Conservation (phyloP, 2,329 filamentous ascomycete species). For the Hymenoscyphus infarciens region DNA sequence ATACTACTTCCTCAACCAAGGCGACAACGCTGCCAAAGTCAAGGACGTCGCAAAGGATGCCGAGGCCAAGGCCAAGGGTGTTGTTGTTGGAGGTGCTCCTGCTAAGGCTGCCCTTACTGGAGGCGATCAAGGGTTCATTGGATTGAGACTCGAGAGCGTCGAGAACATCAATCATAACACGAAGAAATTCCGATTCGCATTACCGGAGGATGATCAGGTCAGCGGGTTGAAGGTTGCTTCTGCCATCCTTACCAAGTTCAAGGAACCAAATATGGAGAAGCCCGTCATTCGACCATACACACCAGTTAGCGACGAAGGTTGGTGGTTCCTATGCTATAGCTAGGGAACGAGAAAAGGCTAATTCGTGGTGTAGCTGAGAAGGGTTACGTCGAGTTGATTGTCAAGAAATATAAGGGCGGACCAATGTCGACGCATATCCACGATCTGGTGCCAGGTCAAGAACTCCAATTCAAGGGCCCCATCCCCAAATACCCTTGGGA, state of each 20-base stretch:
- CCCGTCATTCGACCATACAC: slow-evolving; percentile 89
- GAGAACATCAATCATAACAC: slow-evolving; percentile 90
- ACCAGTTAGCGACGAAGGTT: slow-evolving; percentile 80
- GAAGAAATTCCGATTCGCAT: slow-evolving; percentile 84
- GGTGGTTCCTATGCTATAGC: slow-evolving; percentile 27
- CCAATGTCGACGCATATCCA: slow-evolving; percentile 91
- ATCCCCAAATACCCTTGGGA: slow-evolving; percentile 90
- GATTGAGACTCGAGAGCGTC: slow-evolving; percentile 72
- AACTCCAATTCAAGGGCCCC: slow-evolving; percentile 89
- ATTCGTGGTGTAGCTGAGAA: slow-evolving; percentile 53
- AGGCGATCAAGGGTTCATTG: slow-evolving; percentile 85
- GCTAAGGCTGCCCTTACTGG: slow-evolving; percentile 62
- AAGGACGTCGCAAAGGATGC: slow-evolving; percentile 53
- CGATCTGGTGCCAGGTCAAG: slow-evolving; percentile 75
- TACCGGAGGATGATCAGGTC: slow-evolving; percentile 79
- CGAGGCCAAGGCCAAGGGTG: slow-evolving; percentile 51
- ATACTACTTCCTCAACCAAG: slow-evolving; percentile 49
- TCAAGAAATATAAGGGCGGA: slow-evolving; percentile 88
- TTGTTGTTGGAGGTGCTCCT: slow-evolving; percentile 37
- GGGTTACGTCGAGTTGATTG: slow-evolving; percentile 81
- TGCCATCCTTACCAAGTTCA: slow-evolving; percentile 89
- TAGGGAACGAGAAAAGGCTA: slow-evolving; percentile 11
- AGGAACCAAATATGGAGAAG: slow-evolving; percentile 79
- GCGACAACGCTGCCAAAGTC: slow-evolving; percentile 50
- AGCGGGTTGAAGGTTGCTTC: slow-evolving; percentile 80